phyloP scores from a whole-genome alignment of 345 rosid genomes.

The Syzygium aqueum region DNA sequence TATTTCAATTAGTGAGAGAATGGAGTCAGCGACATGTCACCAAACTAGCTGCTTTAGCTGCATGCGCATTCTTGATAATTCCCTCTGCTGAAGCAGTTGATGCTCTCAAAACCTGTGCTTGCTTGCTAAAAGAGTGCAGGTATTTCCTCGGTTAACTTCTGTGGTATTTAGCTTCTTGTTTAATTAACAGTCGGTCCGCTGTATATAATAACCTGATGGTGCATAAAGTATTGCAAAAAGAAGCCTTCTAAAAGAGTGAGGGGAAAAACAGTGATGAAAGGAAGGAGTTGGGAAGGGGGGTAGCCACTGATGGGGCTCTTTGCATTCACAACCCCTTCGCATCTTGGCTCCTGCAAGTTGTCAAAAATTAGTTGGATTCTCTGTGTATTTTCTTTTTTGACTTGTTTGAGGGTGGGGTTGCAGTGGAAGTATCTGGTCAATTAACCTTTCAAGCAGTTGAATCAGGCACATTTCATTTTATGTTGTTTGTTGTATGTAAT shows the following conservation, averaged over 20 bases:
- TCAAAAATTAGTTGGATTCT: neutral
- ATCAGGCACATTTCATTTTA: neutral
- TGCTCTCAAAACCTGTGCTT: conserved; percentile 88
- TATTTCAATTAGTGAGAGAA: conserved; percentile 23
- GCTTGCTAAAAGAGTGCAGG: conserved; percentile 93
- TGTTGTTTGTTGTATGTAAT: neutral
- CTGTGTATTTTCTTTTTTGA: too few relatives aligned
- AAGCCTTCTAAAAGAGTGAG: neutral
- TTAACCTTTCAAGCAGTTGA: neutral
- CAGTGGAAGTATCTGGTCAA: neutral
- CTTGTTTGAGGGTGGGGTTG: neutral
- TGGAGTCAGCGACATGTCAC: conserved; percentile 25
- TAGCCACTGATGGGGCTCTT: neutral
- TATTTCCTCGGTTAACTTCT: conserved; percentile 6
- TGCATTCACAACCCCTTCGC: neutral
- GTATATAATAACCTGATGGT: neutral
- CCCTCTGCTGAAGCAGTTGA: conserved; percentile 91
- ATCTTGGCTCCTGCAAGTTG: neutral
- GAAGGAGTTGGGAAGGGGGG: neutral
- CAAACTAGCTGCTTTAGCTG: conserved; percentile 47
- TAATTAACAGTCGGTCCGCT: neutral
- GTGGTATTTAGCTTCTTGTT: neutral
- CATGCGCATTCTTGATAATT: conserved; percentile 48
- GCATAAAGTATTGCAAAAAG: neutral
- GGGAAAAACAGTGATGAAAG: neutral